A percentile compares a stretch with the other conserved stretches of the same genome.
phyloP scores from a whole-genome alignment of 1,284 basidiomycete species.

The Naganishia liquefaciens region DNA sequence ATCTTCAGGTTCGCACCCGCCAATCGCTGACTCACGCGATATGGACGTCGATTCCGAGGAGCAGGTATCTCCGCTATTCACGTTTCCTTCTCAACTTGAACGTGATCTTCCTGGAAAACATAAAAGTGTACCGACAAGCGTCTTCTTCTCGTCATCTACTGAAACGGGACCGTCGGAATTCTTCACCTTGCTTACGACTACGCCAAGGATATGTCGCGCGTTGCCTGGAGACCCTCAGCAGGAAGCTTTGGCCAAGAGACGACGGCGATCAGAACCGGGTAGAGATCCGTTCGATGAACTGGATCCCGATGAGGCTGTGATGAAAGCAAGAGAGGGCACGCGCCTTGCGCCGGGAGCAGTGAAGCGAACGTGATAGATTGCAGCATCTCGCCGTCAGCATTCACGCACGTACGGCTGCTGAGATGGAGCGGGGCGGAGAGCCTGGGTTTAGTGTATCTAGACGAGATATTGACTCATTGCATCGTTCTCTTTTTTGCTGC shows the following conservation, averaged over 20 bases:
- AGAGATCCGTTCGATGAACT: slow-evolving; percentile 45
- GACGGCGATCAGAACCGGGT: slow-evolving; percentile 4
- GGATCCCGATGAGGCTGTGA: slow-evolving; percentile 60
- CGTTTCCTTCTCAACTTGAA: slow-evolving; percentile 27
- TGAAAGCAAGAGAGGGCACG: slow-evolving; percentile 56
- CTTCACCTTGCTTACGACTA: slow-evolving; percentile 48
- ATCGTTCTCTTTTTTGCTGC: not conserved
- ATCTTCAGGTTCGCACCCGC: not conserved
- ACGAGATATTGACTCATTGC: slow-evolving; percentile 27
- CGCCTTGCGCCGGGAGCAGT: slow-evolving; percentile 44
- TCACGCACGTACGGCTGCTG: not conserved
- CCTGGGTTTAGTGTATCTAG: slow-evolving; percentile 20
- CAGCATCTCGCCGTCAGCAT: not conserved
- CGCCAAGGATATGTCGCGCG: slow-evolving; percentile 21
- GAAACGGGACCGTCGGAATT: slow-evolving; percentile 41
- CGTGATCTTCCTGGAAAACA: slow-evolving; percentile 8
- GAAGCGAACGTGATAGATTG: not conserved
- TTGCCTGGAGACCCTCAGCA: slow-evolving; percentile 14
- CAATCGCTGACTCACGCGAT: not conserved
- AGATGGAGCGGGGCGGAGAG: not conserved
- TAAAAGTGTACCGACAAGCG: not conserved
- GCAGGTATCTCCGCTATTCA: slow-evolving; percentile 31
- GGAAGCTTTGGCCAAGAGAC: slow-evolving; percentile 30
- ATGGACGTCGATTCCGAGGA: slow-evolving; percentile 25
- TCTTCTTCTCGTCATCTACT: slow-evolving; percentile 8